Evolutionary conservation across 2,329 filamentous ascomycete species (phyloP), one percentile per base, ranked within the genome.

Genomic region (Diaporthe ampelina): DNA sequence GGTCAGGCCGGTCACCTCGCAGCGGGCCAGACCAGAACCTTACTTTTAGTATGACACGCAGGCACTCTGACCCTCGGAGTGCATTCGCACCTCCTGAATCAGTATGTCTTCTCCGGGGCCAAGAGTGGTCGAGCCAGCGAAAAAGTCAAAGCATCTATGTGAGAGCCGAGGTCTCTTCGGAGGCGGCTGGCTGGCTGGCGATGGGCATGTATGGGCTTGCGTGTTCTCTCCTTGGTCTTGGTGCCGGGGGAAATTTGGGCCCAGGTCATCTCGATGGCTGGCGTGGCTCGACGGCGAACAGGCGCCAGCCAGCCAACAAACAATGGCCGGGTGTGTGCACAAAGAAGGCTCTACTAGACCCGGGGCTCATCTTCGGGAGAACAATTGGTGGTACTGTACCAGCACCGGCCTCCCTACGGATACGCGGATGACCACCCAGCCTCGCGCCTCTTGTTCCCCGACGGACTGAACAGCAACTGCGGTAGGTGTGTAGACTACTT

Each of bases 261-360:
- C 9, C 19, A 2, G n/a, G 37, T 24, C 58, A 45, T 63, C 58
- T 29, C 58, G 58, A 45, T 63, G n/a, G 59, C 37, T 63, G n/a
- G 59, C 40, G 9, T 40, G 21, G 56, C 59, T 45, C 40, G 59
- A 45, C 24, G 58, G 8, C 37, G 29, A 4, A 2, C 21, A 43
- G 35, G 57, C 57, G 57, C 35, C 35, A n/a, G 57, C n/a, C 40
- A 43, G 40, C 40, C n/a, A n/a, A n/a, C n/a, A n/a, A 43, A 43
- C 15, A 43, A 19, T 43, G 17, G 54, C 15, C 24, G 37, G 11
- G 9, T 17, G 21, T 19, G 35, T 26, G 37, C 13, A 8, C 26
- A 21, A 32, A 32, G 24, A 29, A 40, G 15, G 2, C 19, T 58
- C 21, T 58, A n/a, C 4, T 29, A 9, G 21, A n/a, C 29, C 35